phyloP scores from a whole-genome alignment of 306 rosid species.

The Dryas alaskensis region DNA sequence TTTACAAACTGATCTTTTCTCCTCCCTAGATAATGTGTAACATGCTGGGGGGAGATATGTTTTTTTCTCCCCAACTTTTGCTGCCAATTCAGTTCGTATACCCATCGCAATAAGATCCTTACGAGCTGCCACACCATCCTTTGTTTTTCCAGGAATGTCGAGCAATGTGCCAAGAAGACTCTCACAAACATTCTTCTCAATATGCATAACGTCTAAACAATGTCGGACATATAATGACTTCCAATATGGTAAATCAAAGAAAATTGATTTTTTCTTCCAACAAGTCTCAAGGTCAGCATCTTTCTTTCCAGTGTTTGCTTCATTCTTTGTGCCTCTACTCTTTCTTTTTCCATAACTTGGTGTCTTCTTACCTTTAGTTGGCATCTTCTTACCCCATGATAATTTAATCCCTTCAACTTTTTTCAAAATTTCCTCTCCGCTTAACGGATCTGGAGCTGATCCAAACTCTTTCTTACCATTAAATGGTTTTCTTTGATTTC shows the following conservation, averaged over 20 bases:
- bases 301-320: too few relatives aligned
- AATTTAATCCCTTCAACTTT: too few relatives aligned
- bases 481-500: too few relatives aligned
- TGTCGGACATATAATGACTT: not conserved
- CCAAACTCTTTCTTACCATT: too few relatives aligned
- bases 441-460: too few relatives aligned
- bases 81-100: not conserved
- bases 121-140: not conserved
- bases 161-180: not conserved
- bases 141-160: conserved; percentile 7
- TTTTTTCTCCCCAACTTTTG: not conserved
- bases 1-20: not conserved
- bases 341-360: not conserved
- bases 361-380: too few relatives aligned
- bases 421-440: too few relatives aligned
- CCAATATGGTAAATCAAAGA: not conserved
- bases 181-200: conserved; percentile 6
- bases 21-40: not conserved
- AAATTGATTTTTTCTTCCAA: conserved; percentile 3
- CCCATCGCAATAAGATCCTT: not conserved
- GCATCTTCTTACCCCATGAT: not conserved
- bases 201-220: conserved; percentile 10
- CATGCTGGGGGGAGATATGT: not conserved
- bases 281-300: not conserved
- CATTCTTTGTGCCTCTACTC: not conserved